Conservation (phyloP, 1,284 basidiomycete genomes). For the Melampsora americana region DNA sequence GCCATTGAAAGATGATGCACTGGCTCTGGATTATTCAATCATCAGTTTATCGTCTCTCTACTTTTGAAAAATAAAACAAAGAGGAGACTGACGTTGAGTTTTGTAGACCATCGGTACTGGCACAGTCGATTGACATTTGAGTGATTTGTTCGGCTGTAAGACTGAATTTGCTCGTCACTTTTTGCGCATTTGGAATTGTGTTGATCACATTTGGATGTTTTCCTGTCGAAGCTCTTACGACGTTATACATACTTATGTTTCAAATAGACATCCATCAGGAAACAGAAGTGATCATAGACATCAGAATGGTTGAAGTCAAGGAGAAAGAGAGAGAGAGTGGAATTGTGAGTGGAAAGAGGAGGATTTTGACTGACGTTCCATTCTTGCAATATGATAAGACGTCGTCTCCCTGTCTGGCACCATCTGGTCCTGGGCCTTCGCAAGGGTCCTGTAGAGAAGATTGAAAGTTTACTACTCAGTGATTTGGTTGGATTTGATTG, state of each 20-base stretch:
- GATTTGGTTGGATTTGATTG: not conserved
- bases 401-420: conserved; percentile 26
- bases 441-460: conserved; percentile 24
- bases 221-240: conserved; percentile 17
- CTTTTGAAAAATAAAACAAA: not conserved
- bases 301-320: not conserved
- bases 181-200: conserved; percentile 29
- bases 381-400: conserved; percentile 36
- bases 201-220: conserved; percentile 34
- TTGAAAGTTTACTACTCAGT: not conserved
- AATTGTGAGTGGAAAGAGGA: not conserved
- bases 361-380: conserved; percentile 29
- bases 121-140: conserved; percentile 18
- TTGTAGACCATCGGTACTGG: not conserved
- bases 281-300: not conserved
- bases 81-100: not conserved
- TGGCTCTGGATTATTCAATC: not conserved
- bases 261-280: not conserved
- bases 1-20: not conserved
- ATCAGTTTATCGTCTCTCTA: not conserved
- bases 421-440: conserved; percentile 20
- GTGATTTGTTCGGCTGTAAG: conserved; percentile 41
- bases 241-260: conserved; percentile 31
- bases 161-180: conserved; percentile 23
- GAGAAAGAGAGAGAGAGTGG: too few relatives aligned